Evolutionary conservation across 306 rosid species (phyloP), one percentile per base, ranked within the genome.

Genomic region (Herpetospermum pedunculosum): DNA sequence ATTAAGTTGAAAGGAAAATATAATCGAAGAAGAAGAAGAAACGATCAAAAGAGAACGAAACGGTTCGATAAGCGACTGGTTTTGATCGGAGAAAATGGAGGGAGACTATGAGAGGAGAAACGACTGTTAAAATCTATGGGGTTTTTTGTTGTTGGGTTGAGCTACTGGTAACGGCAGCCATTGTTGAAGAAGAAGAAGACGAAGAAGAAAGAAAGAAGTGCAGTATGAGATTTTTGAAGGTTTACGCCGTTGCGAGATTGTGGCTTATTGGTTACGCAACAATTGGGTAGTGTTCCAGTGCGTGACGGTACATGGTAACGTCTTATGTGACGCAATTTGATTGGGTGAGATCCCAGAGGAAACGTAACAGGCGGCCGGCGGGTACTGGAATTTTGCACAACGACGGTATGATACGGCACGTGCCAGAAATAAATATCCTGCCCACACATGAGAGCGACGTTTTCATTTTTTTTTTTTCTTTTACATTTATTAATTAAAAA

Each of bases 231-330:
- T 25, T 60, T 60, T 60, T 34, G 44, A 60, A 60, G 44, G 68
- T n/a, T 2, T 54, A 28, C 57, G 57, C 28, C 28, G 30, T 57
- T 26, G 35, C 37, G 65, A 30, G 23, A 62, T 62, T 18, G 48
- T 64, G 71, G 71, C 48, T 63, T 63, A 35, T 37, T 37, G 30
- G 70, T 63, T 63, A 63, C 48, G 70, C 18, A 63, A 63, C 70
- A 2, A n/a, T 37, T 4, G 70, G 70, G 47, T n/a, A 63, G 8
- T 19, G 48, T 0, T 63, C 47, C 1, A n/a, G 7, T 63, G 48
- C 8, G 69, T 35, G 4, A 19, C 26, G 3, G 26, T n/a, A 1
- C 44, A 60, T 35, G 26, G 14, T 30, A 34, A 6, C 15, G 6
- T n/a, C 4, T 63, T 35, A 0, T 2, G 44, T 7, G 44, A 14